phyloP scores from a whole-genome alignment of 495 filamentous ascomycete species.

The Lepidopterella palustris region DNA sequence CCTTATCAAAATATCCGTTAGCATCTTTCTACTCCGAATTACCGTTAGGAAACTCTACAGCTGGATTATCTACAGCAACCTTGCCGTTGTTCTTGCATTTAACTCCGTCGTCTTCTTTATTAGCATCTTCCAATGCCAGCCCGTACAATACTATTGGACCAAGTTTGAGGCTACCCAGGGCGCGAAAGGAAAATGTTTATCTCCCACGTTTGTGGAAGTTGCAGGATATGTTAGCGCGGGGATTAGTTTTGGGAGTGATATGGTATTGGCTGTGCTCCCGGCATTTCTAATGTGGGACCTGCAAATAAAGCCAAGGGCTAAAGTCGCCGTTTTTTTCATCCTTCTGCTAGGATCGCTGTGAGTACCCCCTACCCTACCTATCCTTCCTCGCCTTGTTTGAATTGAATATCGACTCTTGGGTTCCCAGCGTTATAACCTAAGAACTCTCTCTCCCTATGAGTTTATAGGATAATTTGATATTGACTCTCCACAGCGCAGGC shows the following conservation, averaged over 20 bases:
- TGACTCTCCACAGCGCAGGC: not conserved
- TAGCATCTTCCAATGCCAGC: not conserved
- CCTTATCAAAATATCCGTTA: not conserved
- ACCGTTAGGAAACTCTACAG: not conserved
- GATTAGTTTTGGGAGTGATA: not conserved
- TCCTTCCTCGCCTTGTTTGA: not conserved
- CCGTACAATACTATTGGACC: not conserved
- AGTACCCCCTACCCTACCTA: not conserved
- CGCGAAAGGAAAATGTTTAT: not conserved
- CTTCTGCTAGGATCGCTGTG: not conserved
- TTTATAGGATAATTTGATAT: too few species aligned
- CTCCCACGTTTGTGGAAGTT: not conserved
- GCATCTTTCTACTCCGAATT: not conserved
- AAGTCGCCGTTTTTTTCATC: not conserved
- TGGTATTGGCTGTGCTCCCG: not conserved
- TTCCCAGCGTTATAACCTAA: not conserved
- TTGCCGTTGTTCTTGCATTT: not conserved
- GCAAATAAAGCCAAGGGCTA: not conserved
- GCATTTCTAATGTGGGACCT: not conserved
- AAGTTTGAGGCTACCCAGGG: not conserved
- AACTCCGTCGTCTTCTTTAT: not conserved
- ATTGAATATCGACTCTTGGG: not conserved
- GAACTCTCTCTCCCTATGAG: too few species aligned
- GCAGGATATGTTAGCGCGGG: not conserved
- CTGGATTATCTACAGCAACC: not conserved